These are phyloP conservation scores for Vanilla planifolia DNA, from an alignment of 106 monocot genomes.

Conservation along the genomic window DNA sequence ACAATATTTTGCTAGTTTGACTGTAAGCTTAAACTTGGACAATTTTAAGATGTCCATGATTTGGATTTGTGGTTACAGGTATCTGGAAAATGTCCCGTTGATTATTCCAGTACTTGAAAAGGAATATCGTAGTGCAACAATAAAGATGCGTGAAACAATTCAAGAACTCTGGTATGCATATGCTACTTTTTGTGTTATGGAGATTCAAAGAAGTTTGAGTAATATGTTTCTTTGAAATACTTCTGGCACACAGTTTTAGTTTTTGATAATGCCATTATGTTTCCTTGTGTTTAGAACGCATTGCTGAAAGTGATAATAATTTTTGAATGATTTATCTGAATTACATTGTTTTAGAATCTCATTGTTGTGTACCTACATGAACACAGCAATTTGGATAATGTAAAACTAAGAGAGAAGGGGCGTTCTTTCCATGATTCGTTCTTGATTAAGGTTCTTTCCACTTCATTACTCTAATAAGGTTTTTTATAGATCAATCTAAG, in stretches of 20 bases:
- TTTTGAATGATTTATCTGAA: too few species aligned
- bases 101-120: constrained; percentile 86
- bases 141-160: constrained; percentile 59
- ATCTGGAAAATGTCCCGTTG: constrained; percentile 76
- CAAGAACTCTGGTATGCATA: constrained; percentile 87
- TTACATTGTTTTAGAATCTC: not conserved
- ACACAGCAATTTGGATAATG: constrained; percentile 13
- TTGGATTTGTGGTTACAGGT: constrained; percentile 32
- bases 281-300: too few species aligned
- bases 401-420: constrained; percentile 18
- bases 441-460: constrained; percentile 8
- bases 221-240: too few species aligned
- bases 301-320: too few species aligned
- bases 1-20: not conserved
- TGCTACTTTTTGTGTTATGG: too few species aligned
- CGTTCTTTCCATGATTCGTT: constrained; percentile 18
- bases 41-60: not conserved
- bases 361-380: not conserved
- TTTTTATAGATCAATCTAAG: too few species aligned
- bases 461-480: too few species aligned
- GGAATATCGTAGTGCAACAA: constrained; percentile 56
- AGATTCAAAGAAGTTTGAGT: too few species aligned
- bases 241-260: too few species aligned
- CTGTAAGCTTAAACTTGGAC: not conserved
- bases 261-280: too few species aligned